These are phyloP conservation scores for Phaeosphaeriaceae sp. DNA, from an alignment of 2,329 filamentous ascomycete genomes.

Conservation along the genomic window DNA sequence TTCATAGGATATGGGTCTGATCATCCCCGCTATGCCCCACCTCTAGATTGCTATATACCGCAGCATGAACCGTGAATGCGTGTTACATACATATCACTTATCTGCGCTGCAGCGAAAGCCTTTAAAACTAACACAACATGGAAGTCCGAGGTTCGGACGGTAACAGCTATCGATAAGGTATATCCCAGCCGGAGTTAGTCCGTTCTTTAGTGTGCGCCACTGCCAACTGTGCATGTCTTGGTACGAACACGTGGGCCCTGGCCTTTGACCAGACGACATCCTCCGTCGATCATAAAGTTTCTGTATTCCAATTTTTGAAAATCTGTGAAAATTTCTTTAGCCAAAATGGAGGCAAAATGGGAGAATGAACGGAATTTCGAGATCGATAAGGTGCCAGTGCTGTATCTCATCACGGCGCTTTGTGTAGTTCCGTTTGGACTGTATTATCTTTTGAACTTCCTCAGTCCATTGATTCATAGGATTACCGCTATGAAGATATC, in stretches of 20 bases:
- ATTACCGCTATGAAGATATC: slow-evolving; percentile 40
- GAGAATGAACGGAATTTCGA: slow-evolving; percentile 17
- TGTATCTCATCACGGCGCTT: slow-evolving; percentile 28
- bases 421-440: slow-evolving; percentile 27
- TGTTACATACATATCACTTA: too few relatives aligned
- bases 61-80: background rate
- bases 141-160: too few relatives aligned
- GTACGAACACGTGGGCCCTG: slow-evolving; percentile 3
- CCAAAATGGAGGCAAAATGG: slow-evolving; percentile 12
- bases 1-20: too few relatives aligned
- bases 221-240: slow-evolving; percentile 1
- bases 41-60: too few relatives aligned
- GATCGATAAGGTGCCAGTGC: slow-evolving; percentile 24
- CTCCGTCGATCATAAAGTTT: background rate
- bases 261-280: background rate
- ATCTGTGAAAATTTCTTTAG: background rate
- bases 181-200: background rate
- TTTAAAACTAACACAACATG: too few relatives aligned
- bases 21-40: too few relatives aligned
- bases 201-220: background rate
- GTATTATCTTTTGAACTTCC: slow-evolving; percentile 27
- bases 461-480: slow-evolving; percentile 29
- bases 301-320: too few relatives aligned
- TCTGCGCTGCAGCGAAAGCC: too few relatives aligned
- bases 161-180: background rate